Evolutionary conservation across 1,284 basidiomycete genomes (phyloP), one percentile per base, ranked within the genome.

Genomic region (Boletellus deceptivus): DNA sequence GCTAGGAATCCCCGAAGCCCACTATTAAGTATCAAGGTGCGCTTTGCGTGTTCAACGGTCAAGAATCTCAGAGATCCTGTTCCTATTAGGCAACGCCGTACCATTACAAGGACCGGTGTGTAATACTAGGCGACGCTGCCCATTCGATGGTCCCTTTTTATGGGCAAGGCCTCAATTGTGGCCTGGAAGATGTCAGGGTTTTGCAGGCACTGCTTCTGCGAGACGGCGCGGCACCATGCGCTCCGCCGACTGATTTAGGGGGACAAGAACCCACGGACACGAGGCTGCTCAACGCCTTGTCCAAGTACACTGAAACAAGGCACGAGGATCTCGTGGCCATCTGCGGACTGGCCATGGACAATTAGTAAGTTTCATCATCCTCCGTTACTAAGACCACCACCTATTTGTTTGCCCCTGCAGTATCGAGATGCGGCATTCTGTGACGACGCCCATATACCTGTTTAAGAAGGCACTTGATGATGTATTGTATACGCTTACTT

Each of bases 101-200:
- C 70, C 90, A 95, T 69, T 94, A 91, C 77, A 83, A 83, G 68
- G 91, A 93, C 71, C 83, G 92, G 60, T 93, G 81, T 46, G 78
- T 98, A 35, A 79, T 99, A 48, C 74, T 99, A 44, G 96, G 96
- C 44, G 96, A 99, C 70, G 87, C 96, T 33, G 92, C 94, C 6
- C 96, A 99, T 72, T 89, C 91, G 38, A 98, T 98, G 93, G 91
- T 95, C 22, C 96, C 96, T 44, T 99, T 99, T 75, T 99, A 96
- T 70, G 96, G 94, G 20, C 96, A 99, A 76, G 96, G 96, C 17
- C 80, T 99, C 59, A 99, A 99, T 68, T 98, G 95, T 66, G 96
- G 96, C 10, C 80, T 99, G 50, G 96, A 99, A 73, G 96, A 99
- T 70, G 94, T 99, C 53, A 84, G 96, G 55, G 84, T 98, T 43